A percentile compares a stretch with the other conserved stretches of the same genome.
Evolutionary conservation across 768 basidiomycete genomes (phyloP).

Genomic region (Mycena belliarum): DNA sequence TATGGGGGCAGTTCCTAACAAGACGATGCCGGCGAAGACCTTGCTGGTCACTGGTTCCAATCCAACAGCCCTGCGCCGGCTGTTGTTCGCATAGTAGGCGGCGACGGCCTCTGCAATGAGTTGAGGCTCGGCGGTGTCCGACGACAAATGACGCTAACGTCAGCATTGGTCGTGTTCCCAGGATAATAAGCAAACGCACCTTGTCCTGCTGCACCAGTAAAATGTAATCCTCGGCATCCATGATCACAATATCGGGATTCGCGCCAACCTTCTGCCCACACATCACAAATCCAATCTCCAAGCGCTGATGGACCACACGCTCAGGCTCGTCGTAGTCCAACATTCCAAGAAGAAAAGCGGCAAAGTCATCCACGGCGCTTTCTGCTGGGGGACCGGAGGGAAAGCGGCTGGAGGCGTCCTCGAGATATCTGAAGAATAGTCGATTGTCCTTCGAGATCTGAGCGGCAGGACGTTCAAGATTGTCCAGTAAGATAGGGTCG

Average conservation of each 20-base stretch:
- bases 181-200: too few relatives aligned
- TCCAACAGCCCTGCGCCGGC: constrained; percentile 7
- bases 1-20: constrained; percentile 31
- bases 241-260: constrained; percentile 28
- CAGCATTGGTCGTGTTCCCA: too few relatives aligned
- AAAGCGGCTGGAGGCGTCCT: not conserved
- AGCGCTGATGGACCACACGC: constrained; percentile 16
- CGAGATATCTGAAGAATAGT: constrained; percentile 1
- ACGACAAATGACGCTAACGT: not conserved
- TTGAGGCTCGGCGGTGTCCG: constrained; percentile 29
- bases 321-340: constrained; percentile 25
- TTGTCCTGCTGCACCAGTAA: constrained; percentile 27
- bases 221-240: constrained; percentile 18
- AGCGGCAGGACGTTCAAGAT: not conserved
- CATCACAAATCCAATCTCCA: constrained; percentile 27
- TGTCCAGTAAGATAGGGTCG: not conserved
- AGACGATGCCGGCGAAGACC: constrained; percentile 22
- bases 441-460: not conserved
- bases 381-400: not conserved
- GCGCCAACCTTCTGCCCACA: constrained; percentile 24
- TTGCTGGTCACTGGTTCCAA: constrained; percentile 19
- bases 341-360: constrained; percentile 23
- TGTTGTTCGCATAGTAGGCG: constrained; percentile 33
- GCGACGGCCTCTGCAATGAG: constrained; percentile 36
- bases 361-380: constrained; percentile 23